Percentiles rank a stretch among this genome's conserved stretches.
phyloP scores from a whole-genome alignment of 78 protist genomes.

The Pigoraptor vietnamica region DNA sequence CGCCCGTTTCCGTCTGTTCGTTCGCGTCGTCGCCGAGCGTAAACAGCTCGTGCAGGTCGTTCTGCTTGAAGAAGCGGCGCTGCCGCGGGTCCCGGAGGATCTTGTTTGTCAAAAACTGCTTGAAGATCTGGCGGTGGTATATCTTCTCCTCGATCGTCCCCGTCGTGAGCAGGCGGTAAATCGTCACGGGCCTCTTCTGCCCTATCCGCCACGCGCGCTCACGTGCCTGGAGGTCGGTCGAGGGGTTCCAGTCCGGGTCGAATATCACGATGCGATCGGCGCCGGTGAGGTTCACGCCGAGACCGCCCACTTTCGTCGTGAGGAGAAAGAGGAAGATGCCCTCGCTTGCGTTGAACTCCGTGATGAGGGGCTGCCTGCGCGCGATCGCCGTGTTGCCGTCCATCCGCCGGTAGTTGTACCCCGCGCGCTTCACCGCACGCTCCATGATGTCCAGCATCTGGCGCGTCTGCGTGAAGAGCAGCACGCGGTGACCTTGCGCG shows the following conservation, averaged over 20 bases:
- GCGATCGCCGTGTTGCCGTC: conserved; percentile 87
- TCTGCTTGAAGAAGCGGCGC: background rate
- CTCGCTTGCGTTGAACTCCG: conserved; percentile 41
- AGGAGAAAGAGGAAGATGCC: conserved; percentile 77
- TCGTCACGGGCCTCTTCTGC: conserved; percentile 74
- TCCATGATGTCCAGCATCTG: conserved; percentile 92
- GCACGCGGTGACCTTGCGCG: conserved; percentile 67
- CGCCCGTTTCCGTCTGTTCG: background rate
- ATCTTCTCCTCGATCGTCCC: conserved; percentile 85
- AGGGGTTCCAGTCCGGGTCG: conserved; percentile 97
- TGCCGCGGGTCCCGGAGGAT: conserved; percentile 83
- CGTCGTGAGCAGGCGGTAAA: conserved; percentile 62
- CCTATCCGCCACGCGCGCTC: conserved; percentile 96
- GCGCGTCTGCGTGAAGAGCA: conserved; percentile 88
- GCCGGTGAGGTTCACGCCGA: conserved; percentile 94
- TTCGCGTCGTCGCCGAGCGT: background rate
- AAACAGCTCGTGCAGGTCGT: conserved; percentile 59
- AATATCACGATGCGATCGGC: conserved; percentile 88
- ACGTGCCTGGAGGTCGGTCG: conserved; percentile 78
- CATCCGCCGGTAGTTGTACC: conserved; percentile 61
- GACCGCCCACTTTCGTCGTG: conserved; percentile 89
- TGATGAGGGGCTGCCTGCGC: conserved; percentile 40
- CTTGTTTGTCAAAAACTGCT: conserved; percentile 78
- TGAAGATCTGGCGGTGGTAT: conserved; percentile 94
- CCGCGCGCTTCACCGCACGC: background rate